Evolutionary conservation across 2,329 filamentous ascomycete genomes (phyloP).

Genomic region (Decorospora gaudefroyi): DNA sequence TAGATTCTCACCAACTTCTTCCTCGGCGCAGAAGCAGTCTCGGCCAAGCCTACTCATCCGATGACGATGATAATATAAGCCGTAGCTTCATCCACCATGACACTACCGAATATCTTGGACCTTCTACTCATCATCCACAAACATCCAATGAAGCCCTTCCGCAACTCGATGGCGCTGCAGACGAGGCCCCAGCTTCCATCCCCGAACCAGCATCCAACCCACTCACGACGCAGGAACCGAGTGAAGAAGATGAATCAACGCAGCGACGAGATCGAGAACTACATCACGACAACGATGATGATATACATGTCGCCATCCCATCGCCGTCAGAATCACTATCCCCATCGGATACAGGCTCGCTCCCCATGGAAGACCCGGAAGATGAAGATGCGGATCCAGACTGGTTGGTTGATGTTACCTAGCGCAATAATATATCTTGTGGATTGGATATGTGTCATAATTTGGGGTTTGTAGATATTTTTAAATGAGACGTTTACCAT

Average conservation of each 20-base stretch:
- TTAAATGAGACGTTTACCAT: no score
- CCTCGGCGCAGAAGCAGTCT: slow-evolving; percentile 32
- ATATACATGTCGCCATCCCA: no score
- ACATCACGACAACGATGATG: slow-evolving; percentile 1
- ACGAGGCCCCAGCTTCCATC: slow-evolving; percentile 22
- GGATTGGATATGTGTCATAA: not conserved
- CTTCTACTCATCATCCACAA: slow-evolving; percentile 1
- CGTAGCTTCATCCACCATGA: slow-evolving; percentile 28
- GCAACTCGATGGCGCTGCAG: slow-evolving; percentile 38
- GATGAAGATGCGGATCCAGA: slow-evolving; percentile 69
- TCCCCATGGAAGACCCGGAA: slow-evolving; percentile 66
- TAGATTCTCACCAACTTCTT: slow-evolving; percentile 35
- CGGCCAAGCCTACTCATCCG: slow-evolving; percentile 30
- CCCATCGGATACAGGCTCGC: slow-evolving; percentile 52
- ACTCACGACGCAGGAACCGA: not conserved
- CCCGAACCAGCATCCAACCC: slow-evolving; percentile 1
- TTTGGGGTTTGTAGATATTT: not conserved
- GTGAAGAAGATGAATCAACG: not conserved
- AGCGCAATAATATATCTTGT: not conserved
- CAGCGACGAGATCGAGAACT: not conserved
- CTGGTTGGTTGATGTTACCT: slow-evolving; percentile 55
- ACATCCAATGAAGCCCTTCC: slow-evolving; percentile 47
- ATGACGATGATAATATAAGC: slow-evolving; percentile 28
- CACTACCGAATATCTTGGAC: slow-evolving; percentile 1
- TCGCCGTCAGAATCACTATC: slow-evolving; percentile 18